Evolutionary conservation across 257 asterid species (phyloP).

Genomic region (Nicotiana noctiflora): DNA sequence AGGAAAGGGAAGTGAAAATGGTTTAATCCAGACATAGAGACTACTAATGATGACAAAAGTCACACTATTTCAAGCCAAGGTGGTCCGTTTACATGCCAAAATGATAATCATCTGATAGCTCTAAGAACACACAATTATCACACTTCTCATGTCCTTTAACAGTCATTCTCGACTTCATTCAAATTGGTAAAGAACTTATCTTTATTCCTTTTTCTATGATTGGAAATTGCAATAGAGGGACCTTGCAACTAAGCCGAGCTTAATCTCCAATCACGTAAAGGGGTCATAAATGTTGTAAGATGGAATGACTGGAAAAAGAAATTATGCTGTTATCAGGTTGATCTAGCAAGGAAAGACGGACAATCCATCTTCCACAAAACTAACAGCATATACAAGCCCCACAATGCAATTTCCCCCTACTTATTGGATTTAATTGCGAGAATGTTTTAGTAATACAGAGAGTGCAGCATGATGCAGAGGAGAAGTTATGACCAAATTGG

Average conservation of each 20-base stretch:
- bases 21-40: background rate
- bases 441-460: background rate
- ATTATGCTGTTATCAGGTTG: background rate
- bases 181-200: background rate
- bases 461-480: background rate
- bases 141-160: background rate
- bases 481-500: background rate
- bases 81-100: background rate
- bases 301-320: background rate
- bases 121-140: background rate
- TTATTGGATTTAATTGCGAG: background rate
- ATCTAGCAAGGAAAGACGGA: background rate
- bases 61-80: background rate
- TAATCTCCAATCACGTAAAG: background rate
- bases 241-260: background rate
- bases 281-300: background rate
- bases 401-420: background rate
- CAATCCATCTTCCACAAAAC: background rate
- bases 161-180: background rate
- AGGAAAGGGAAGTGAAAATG: background rate
- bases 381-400: background rate
- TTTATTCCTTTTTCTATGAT: background rate
- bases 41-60: background rate
- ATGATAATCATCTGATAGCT: background rate
- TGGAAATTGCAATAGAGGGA: background rate